These are phyloP conservation scores for Phialophora macrospora DNA, from an alignment of 2,329 filamentous ascomycete genomes.

Conservation along the genomic window DNA sequence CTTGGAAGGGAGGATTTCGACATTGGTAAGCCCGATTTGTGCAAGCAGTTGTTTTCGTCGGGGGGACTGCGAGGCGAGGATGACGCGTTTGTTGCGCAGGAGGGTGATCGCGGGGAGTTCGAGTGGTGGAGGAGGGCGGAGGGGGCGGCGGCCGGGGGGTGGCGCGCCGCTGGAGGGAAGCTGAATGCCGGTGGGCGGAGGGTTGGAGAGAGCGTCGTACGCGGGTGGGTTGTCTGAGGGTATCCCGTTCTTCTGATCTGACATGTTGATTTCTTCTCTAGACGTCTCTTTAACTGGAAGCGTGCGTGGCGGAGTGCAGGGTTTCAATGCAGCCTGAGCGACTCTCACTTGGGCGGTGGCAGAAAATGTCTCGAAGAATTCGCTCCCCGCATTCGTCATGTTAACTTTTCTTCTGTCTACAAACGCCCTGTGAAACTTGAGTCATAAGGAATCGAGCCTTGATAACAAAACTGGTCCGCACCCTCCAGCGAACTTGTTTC, in stretches of 20 bases:
- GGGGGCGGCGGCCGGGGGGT: conserved; percentile 24
- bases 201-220: conserved; percentile 34
- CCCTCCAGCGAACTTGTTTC: neutral
- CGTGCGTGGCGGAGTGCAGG: neutral
- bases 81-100: conserved; percentile 77
- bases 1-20: conserved; percentile 83
- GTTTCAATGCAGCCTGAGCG: conserved; percentile 1
- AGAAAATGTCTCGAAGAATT: conserved; percentile 28
- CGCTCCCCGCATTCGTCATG: conserved; percentile 13
- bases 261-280: conserved; percentile 19
- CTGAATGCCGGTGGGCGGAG: conserved; percentile 28
- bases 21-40: conserved; percentile 76
- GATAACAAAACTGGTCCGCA: neutral
- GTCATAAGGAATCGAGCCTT: conserved; percentile 20
- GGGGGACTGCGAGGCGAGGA: conserved; percentile 89
- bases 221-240: conserved; percentile 37
- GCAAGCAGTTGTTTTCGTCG: conserved; percentile 78
- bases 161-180: conserved; percentile 13
- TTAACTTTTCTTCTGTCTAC: conserved; percentile 5
- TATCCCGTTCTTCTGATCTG: conserved; percentile 18
- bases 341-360: conserved; percentile 24
- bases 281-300: neutral
- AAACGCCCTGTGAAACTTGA: conserved; percentile 25
- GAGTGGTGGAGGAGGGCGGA: conserved; percentile 59
- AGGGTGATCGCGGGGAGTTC: conserved; percentile 78